phyloP scores from a whole-genome alignment of 306 rosid species.

The Morella rubra region DNA sequence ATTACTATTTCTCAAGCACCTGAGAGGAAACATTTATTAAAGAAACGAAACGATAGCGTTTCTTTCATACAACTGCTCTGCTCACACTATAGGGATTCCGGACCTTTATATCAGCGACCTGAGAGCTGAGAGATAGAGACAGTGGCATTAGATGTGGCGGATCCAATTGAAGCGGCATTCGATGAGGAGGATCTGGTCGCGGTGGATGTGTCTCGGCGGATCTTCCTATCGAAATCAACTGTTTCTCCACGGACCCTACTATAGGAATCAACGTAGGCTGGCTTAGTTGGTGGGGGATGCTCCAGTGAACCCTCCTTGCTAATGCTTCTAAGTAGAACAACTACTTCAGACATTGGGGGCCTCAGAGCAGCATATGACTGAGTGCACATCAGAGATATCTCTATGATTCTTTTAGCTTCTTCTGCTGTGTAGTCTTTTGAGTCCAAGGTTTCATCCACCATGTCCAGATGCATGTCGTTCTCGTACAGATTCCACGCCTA shows the following conservation, averaged over 20 bases:
- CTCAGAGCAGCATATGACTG: conserved; percentile 57
- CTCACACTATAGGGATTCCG: not conserved
- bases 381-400: conserved; percentile 57
- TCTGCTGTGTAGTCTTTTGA: conserved; percentile 45
- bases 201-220: too few species aligned
- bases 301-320: conserved; percentile 28
- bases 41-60: too few species aligned
- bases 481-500: conserved; percentile 64
- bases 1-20: too few species aligned
- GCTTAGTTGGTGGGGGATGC: conserved; percentile 44
- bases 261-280: conserved; percentile 53
- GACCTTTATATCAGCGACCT: conserved; percentile 32
- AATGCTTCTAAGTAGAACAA: conserved; percentile 51
- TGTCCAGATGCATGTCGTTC: conserved; percentile 36
- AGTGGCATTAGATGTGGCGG: conserved; percentile 60
- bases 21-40: too few species aligned
- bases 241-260: conserved; percentile 26
- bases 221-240: conserved; percentile 38
- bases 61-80: too few species aligned
- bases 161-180: conserved; percentile 41
- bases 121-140: conserved; percentile 42
- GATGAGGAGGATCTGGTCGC: too few species aligned
- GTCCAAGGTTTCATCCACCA: conserved; percentile 47
- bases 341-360: conserved; percentile 70
- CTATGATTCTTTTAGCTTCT: conserved; percentile 49